Percentiles rank a stretch among this genome's conserved stretches.
Conservation (phyloP, 2,329 filamentous ascomycete genomes). For the Albophoma yamanashiensis region DNA sequence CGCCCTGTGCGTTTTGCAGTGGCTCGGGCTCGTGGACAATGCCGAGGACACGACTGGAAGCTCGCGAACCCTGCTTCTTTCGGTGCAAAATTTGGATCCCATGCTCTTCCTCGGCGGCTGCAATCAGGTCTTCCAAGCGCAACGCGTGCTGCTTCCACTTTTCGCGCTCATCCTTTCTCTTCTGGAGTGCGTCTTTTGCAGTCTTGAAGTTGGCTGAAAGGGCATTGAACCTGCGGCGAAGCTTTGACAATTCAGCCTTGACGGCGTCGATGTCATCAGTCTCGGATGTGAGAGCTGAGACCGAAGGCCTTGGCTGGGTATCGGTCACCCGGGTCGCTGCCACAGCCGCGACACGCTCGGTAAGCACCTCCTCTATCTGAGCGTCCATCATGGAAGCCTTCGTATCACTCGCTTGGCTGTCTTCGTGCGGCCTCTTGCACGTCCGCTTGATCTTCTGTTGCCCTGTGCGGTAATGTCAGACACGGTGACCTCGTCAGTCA, state of each 20-base stretch:
- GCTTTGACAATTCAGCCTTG: slow-evolving; percentile 21
- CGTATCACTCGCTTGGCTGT: not conserved
- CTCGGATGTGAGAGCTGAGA: not conserved
- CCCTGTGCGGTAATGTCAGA: not conserved
- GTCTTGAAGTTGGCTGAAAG: slow-evolving; percentile 30
- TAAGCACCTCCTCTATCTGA: not conserved
- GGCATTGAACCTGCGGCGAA: slow-evolving; percentile 28
- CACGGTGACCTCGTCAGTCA: not conserved
- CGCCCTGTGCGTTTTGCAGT: not conserved
- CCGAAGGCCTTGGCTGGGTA: not conserved
- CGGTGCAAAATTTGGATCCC: slow-evolving; percentile 18
- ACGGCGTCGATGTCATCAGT: slow-evolving; percentile 11
- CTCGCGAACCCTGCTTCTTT: not conserved
- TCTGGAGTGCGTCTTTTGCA: slow-evolving; percentile 25
- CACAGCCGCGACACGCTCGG: not conserved
- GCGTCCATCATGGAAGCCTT: not conserved
- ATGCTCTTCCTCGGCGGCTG: slow-evolving; percentile 28
- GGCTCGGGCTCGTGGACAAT: not conserved
- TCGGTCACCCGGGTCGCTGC: not conserved
- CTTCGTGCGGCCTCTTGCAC: not conserved
- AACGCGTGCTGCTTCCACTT: slow-evolving; percentile 35
- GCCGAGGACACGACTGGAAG: not conserved
- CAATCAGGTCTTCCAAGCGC: slow-evolving; percentile 30
- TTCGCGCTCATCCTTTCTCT: slow-evolving; percentile 29
- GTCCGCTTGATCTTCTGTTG: not conserved